A percentile compares a stretch with the other conserved stretches of the same genome.
These are phyloP conservation scores for Perkinsus olseni DNA, from an alignment of 169 alveolate genomes.

Conservation along the genomic window DNA sequence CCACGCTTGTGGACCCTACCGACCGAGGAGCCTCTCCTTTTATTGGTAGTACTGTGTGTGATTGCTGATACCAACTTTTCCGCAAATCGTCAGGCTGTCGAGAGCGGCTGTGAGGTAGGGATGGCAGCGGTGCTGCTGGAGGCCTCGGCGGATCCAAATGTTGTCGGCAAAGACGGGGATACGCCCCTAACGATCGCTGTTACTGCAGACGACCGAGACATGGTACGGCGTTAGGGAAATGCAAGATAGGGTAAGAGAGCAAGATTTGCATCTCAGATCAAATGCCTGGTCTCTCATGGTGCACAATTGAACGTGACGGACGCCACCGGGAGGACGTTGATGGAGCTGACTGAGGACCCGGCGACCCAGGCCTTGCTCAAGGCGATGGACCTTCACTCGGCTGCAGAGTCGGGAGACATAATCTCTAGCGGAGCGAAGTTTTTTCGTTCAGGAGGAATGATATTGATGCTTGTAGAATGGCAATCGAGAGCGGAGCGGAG, in stretches of 20 bases:
- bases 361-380: neutral
- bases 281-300: neutral
- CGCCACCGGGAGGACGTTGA: neutral
- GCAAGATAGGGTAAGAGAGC: neutral
- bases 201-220: neutral
- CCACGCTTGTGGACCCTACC: neutral
- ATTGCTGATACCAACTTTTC: too few species aligned
- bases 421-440: neutral
- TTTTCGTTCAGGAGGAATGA: neutral
- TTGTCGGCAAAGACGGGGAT: neutral
- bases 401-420: neutral
- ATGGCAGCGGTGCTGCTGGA: neutral
- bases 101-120: neutral
- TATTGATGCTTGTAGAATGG: neutral
- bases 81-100: neutral
- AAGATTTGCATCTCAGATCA: neutral
- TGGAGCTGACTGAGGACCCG: neutral
- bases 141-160: neutral
- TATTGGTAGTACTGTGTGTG: neutral
- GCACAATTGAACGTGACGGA: neutral
- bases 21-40: neutral
- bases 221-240: neutral
- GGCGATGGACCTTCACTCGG: neutral
- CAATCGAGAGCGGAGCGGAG: slow-evolving; percentile 1
- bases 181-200: neutral